Percentiles rank a stretch among this genome's conserved stretches.
Conservation (phyloP, 495 filamentous ascomycete species). For the Tuber borchii region DNA sequence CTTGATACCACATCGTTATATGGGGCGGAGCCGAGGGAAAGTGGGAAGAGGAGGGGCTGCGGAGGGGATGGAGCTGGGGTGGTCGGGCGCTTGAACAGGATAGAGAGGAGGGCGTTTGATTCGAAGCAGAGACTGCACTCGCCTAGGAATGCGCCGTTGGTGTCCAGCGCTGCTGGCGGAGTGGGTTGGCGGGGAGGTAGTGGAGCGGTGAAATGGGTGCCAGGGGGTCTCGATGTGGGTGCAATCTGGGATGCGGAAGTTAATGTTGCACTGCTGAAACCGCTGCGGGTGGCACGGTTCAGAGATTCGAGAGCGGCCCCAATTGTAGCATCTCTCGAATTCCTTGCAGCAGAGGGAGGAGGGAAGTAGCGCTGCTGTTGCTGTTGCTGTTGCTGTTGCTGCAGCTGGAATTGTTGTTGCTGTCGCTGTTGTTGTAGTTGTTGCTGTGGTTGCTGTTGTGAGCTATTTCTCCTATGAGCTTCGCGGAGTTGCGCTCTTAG, state of each 20-base stretch:
- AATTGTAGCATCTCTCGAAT: conserved; percentile 38
- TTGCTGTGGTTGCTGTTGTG: not conserved
- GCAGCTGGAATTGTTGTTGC: not conserved
- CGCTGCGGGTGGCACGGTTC: conserved; percentile 21
- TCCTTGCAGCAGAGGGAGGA: not conserved
- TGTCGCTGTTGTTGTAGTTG: not conserved
- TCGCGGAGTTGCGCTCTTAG: conserved; percentile 15
- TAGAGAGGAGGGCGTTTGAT: conserved; percentile 41
- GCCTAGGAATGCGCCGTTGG: conserved; percentile 34
- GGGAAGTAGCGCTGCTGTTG: not conserved
- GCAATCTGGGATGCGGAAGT: not conserved
- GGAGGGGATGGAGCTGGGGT: conserved; percentile 9
- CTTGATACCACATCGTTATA: conserved; percentile 42
- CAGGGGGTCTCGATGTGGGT: not conserved
- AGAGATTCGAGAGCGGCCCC: conserved; percentile 36
- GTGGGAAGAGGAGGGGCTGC: conserved; percentile 37
- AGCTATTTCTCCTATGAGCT: conserved; percentile 29
- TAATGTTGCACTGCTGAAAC: not conserved
- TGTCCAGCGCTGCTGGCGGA: conserved; percentile 18
- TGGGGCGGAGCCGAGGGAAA: conserved; percentile 32
- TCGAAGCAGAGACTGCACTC: conserved; percentile 44
- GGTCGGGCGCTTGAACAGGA: conserved; percentile 42
- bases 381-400: not conserved
- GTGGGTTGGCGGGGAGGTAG: not conserved
- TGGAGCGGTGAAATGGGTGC: not conserved